phyloP scores from a whole-genome alignment of 1,284 basidiomycete genomes.

The Apiotrichum veenhuisii region DNA sequence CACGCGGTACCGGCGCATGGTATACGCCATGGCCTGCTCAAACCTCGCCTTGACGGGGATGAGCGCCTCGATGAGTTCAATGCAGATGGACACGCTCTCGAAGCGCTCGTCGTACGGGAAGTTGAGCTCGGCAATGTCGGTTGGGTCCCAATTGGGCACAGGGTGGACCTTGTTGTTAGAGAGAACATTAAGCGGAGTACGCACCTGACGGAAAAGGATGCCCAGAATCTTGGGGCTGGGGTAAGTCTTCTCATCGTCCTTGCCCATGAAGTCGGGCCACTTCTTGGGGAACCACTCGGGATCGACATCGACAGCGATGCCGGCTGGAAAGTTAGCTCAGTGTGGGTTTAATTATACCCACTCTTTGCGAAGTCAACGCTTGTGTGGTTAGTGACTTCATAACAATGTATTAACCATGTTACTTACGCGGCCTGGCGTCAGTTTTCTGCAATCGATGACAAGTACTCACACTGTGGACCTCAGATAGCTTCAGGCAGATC shows the following conservation, averaged over 20 bases:
- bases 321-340: slow-evolving; percentile 25
- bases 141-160: slow-evolving; percentile 31
- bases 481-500: slow-evolving; percentile 29
- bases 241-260: slow-evolving; percentile 30
- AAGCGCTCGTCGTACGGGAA: slow-evolving; percentile 29
- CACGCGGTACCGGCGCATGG: slow-evolving; percentile 39
- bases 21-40: slow-evolving; percentile 34
- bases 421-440: slow-evolving; percentile 38
- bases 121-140: slow-evolving; percentile 22
- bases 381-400: slow-evolving; percentile 5
- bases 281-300: slow-evolving; percentile 24
- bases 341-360: slow-evolving; percentile 7
- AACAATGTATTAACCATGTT: neutral
- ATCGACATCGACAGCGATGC: slow-evolving; percentile 37
- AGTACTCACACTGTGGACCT: slow-evolving; percentile 39
- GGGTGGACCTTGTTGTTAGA: slow-evolving; percentile 28
- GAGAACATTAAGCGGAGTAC: neutral
- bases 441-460: neutral
- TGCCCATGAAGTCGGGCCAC: slow-evolving; percentile 51
- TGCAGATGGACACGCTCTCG: slow-evolving; percentile 20
- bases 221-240: slow-evolving; percentile 40
- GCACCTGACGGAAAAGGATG: slow-evolving; percentile 39
- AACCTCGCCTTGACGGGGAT: slow-evolving; percentile 35
- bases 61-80: slow-evolving; percentile 28
- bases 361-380: slow-evolving; percentile 51